These are phyloP conservation scores for Fusarium fracticaudum DNA, from an alignment of 2,329 filamentous ascomycete genomes.

Conservation along the genomic window DNA sequence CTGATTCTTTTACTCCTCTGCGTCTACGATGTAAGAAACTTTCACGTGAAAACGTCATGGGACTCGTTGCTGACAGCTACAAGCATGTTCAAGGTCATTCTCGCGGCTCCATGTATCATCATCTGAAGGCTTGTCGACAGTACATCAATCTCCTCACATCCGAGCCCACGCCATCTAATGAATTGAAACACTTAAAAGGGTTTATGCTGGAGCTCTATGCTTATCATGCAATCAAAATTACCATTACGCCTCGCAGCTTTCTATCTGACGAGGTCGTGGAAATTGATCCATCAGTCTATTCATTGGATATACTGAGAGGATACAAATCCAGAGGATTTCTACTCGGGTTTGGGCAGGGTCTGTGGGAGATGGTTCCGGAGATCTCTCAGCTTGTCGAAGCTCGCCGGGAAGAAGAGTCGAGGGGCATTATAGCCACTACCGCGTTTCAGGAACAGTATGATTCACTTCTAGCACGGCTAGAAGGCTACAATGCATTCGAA, in stretches of 20 bases:
- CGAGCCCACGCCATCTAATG: background rate
- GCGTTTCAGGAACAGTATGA: background rate
- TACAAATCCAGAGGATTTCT: conserved; percentile 1
- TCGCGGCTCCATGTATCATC: background rate
- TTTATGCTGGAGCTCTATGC: conserved; percentile 9
- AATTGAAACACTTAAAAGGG: background rate
- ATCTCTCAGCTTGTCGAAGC: conserved; percentile 7
- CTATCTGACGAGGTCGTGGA: background rate
- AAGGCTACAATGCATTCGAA: background rate
- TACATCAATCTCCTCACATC: background rate
- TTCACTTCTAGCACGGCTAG: background rate
- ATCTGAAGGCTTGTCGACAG: conserved; percentile 4
- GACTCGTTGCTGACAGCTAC: background rate
- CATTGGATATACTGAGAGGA: background rate
- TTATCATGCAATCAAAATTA: background rate
- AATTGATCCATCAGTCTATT: background rate
- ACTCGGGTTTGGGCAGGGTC: background rate
- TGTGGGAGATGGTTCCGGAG: conserved; percentile 1
- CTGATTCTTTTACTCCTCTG: background rate
- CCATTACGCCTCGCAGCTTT: background rate
- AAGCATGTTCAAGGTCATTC: background rate
- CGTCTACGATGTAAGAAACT: background rate
- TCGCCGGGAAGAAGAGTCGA: background rate
- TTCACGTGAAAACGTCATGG: rapidly evolving
- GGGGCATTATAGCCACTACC: rapidly evolving